Percentiles rank a stretch among this genome's conserved stretches.
phyloP scores from a whole-genome alignment of 306 rosid species.

The Pueraria montana region DNA sequence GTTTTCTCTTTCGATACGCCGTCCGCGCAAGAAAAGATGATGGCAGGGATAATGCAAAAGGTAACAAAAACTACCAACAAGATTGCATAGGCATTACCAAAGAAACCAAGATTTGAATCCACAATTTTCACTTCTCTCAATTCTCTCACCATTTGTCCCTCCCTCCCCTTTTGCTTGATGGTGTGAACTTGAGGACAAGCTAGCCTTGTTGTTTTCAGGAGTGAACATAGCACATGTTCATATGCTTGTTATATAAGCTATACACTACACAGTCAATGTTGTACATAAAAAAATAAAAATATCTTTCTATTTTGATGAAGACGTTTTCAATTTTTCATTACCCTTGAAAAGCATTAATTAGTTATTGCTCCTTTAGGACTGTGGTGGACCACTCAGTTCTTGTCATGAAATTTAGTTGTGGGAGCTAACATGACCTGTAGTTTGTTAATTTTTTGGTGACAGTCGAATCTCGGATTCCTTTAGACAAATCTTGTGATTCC shows the following conservation, averaged over 20 bases:
- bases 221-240: slow-evolving; percentile 23
- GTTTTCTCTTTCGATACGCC: slow-evolving; percentile 66
- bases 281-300: not conserved
- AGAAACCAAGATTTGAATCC: slow-evolving; percentile 46
- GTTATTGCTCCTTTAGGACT: slow-evolving; percentile 42
- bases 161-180: not conserved
- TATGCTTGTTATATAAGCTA: slow-evolving; percentile 50
- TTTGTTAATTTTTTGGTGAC: slow-evolving; percentile 35
- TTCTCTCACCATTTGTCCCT: slow-evolving; percentile 65
- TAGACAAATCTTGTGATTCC: slow-evolving; percentile 2
- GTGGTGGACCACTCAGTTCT: slow-evolving; percentile 45
- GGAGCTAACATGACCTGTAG: slow-evolving; percentile 43
- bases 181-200: not conserved
- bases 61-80: slow-evolving; percentile 59
- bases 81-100: slow-evolving; percentile 42
- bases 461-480: slow-evolving; percentile 9
- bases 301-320: not conserved
- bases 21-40: slow-evolving; percentile 73
- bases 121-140: slow-evolving; percentile 51
- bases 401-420: slow-evolving; percentile 43
- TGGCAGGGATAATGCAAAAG: slow-evolving; percentile 58
- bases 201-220: slow-evolving; percentile 37
- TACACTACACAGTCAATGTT: slow-evolving; percentile 35
- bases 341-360: slow-evolving; percentile 15
- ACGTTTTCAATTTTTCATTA: slow-evolving; percentile 39